Percentiles rank a stretch among this genome's conserved stretches.
These are phyloP conservation scores for Gossypium australe DNA, from an alignment of 345 rosid species.

Conservation along the genomic window DNA sequence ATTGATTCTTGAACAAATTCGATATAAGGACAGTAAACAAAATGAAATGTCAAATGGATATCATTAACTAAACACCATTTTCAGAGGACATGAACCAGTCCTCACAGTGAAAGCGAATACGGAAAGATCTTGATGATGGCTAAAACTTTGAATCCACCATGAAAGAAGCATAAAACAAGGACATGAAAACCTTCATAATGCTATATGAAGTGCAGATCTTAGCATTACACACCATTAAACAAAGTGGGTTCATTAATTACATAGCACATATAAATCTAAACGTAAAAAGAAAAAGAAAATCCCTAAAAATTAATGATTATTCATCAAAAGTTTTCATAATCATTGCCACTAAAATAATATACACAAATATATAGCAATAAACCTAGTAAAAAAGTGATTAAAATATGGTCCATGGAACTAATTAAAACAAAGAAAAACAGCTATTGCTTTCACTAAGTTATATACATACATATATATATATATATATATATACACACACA, in stretches of 20 bases:
- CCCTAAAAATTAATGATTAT: neutral
- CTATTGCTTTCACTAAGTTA: too few relatives aligned
- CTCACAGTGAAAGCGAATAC: neutral
- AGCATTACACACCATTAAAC: conserved; percentile 4
- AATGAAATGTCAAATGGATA: neutral
- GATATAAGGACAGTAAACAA: neutral
- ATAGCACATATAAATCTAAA: neutral
- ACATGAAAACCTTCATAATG: neutral
- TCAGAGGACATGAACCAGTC: neutral
- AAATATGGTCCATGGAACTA: neutral
- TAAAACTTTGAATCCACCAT: neutral
- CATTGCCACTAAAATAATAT: neutral
- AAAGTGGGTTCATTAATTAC: neutral
- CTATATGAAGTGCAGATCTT: conserved; percentile 8
- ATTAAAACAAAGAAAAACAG: neutral
- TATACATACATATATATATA: too few relatives aligned
- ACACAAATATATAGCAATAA: neutral
- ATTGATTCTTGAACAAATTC: neutral
- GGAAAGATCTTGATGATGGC: neutral
- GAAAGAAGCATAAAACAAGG: neutral
- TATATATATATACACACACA: too few relatives aligned
- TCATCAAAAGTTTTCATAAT: conserved; percentile 8
- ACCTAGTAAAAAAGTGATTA: neutral
- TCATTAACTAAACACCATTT: neutral
- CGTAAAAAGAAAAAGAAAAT: neutral